Base-by-base conservation (phyloP, 352 stramenopile species). In the Salisapilia sapeloensis region DNA sequence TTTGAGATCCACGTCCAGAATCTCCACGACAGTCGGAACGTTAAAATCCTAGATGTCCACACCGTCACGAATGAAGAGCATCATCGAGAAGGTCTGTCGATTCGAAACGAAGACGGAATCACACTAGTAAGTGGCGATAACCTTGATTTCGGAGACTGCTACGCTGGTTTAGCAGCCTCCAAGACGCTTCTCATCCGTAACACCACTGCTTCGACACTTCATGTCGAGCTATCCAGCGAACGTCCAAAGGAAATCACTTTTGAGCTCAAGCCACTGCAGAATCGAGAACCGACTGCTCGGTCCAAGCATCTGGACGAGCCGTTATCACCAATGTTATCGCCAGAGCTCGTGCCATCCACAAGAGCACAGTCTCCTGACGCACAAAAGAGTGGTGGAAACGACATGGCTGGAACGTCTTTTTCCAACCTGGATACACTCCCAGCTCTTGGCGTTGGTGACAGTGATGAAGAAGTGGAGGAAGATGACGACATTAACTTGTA, bases 1-100 rank as follows among this genome's bases (percentile, higher is more conserved):
- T 86, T 92, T 42, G 74, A 90, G 46, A 77, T 92, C 31, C 65
- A 87, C 22, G 66, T 71, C 0, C 74, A 92, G 33, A 92, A 92
- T 31, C 38, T 92, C 5, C 74, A 92, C 20, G 72, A 92, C 33
- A 63, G 69, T 4, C 50, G 74, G 25, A 92, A 92, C 35, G 58
- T 87, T 3, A 92, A 90, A 28, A 83, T 63, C n/a, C 48, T 92
- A 4, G 77, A 60, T 28, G 81, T 92, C 12, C 77, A 92, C 39
- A 66, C 74, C 4, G 74, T 89, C 13, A 84, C 75, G 14, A 87
- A 84, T 53, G 82, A 89, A 41, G 77, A 92, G 30, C 77, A 90
- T 23, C 77, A 92, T 44, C 60, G 77, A 38, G 77, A 92, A 42
- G 77, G 77, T 15, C 20, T 92, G 13, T 86, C 71, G 3, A 87